These are phyloP conservation scores for Puccinia hordei DNA, from an alignment of 1,284 basidiomycete species.

Conservation along the genomic window DNA sequence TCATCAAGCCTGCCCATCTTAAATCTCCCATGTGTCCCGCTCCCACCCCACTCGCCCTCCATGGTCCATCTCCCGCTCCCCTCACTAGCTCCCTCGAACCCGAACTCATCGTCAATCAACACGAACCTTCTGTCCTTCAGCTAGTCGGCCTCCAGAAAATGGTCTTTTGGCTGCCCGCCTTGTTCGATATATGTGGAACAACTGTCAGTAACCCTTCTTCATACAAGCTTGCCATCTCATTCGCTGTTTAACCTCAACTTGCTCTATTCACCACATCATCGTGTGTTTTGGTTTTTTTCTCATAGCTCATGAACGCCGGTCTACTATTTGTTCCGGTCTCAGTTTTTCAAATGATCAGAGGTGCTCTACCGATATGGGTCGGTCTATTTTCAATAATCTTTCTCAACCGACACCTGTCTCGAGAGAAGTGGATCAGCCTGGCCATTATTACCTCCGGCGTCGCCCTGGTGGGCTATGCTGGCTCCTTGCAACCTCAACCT, in stretches of 20 bases:
- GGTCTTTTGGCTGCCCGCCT: conserved; percentile 81
- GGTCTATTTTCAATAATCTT: conserved; percentile 89
- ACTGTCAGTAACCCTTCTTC: conserved; percentile 65
- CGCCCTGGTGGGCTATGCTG: conserved; percentile 84
- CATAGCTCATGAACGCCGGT: conserved; percentile 83
- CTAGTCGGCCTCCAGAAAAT: conserved; percentile 72
- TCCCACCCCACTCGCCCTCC: conserved; percentile 51
- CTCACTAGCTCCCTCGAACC: conserved; percentile 63
- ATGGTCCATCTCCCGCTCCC: conserved; percentile 61
- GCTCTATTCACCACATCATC: neutral
- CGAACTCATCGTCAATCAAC: conserved; percentile 58
- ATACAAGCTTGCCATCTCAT: conserved; percentile 17
- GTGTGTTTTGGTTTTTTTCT: neutral
- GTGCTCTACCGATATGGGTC: conserved; percentile 94
- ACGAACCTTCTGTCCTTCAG: conserved; percentile 10
- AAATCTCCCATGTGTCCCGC: conserved; percentile 4
- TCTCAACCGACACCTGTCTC: conserved; percentile 71
- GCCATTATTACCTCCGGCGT: conserved; percentile 88
- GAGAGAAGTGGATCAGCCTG: conserved; percentile 77
- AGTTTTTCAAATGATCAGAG: conserved; percentile 97
- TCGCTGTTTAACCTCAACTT: conserved; percentile 44
- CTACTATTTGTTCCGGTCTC: conserved; percentile 93
- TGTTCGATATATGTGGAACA: conserved; percentile 82
- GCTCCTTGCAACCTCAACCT: conserved; percentile 68
- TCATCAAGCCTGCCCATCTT: conserved; percentile 59